Base-by-base conservation (phyloP, 306 rosid species). In the Citrullus colocynthis region DNA sequence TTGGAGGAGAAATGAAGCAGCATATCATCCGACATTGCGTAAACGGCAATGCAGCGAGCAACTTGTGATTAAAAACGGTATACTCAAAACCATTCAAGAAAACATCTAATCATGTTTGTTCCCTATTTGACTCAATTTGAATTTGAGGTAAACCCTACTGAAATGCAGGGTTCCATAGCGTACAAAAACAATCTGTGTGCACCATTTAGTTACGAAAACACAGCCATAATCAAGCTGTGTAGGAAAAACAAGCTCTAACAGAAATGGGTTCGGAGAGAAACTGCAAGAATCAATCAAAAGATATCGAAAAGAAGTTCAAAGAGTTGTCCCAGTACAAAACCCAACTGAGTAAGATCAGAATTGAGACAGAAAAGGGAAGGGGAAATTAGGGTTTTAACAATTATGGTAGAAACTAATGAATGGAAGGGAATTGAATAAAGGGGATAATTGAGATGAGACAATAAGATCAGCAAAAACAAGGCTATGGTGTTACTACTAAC, bases 1-100 rank as follows among this genome's bases (percentile, higher is more conserved):
- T 96, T 96, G 76, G 99, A 96, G 4, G 98, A 91, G 84, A 96
- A 93, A 89, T 96, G 99, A n/a, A 88, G 57, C 21, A 90, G 91
- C 96, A 91, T 83, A 78, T 93, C 99, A 78, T 93, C 99, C 75
- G 99, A 96, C 99, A 96, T 93, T 84, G 82, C 80, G 67, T 11
- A 6, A 69, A 21, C 16, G 7, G 52, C 80, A 84, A 78, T 84
- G 78, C 65, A 77, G 5, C 61, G 13, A 62, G 10, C 44, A 44
- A 62, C 13, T 20, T 34, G 45, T 2, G 28, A 64, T 18, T 30
- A 13, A 54, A 74, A 55, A 42, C 63, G 17, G 60, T 18, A 32
- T 62, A 12, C 20, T n/a, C 81, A 80, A 60, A 85, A 83, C 72
- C 86, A 79, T 81, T 71, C 85, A 78, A 45, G 20, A 48, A 55